Conservation (phyloP, 306 rosid species). For the Trifolium pratense region DNA sequence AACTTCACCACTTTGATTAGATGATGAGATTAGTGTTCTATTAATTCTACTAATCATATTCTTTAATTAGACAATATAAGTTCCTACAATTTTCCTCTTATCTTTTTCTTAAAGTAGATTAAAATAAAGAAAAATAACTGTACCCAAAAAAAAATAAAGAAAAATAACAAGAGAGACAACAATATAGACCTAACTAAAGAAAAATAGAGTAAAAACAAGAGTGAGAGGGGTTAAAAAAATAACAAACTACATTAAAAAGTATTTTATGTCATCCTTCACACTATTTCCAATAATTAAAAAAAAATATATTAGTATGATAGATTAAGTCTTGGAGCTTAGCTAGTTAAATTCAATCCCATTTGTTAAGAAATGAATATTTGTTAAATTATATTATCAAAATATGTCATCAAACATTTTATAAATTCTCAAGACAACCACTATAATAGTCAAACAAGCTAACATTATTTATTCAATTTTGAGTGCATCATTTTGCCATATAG, state of each 20-base stretch:
- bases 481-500: not conserved
- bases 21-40: not conserved
- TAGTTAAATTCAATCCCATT: not conserved
- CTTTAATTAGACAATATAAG: not conserved
- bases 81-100: not conserved
- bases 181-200: too few species aligned
- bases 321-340: slow-evolving; percentile 4
- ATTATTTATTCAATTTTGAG: slow-evolving; percentile 37
- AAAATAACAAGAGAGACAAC: too few species aligned
- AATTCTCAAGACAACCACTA: slow-evolving; percentile 1
- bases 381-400: slow-evolving; percentile 18
- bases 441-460: slow-evolving; percentile 17
- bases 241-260: too few species aligned
- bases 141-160: too few species aligned
- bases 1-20: slow-evolving; percentile 17
- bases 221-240: too few species aligned
- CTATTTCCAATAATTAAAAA: not conserved
- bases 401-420: slow-evolving; percentile 16
- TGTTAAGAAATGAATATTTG: not conserved
- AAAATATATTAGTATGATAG: not conserved
- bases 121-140: too few species aligned
- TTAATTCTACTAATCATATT: slow-evolving; percentile 12
- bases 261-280: slow-evolving; percentile 5
- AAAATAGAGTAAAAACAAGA: too few species aligned
- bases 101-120: not conserved